A percentile compares a stretch with the other conserved stretches of the same genome.
These are phyloP conservation scores for Penicillium turbatum DNA, from an alignment of 495 filamentous ascomycete genomes.

Conservation along the genomic window DNA sequence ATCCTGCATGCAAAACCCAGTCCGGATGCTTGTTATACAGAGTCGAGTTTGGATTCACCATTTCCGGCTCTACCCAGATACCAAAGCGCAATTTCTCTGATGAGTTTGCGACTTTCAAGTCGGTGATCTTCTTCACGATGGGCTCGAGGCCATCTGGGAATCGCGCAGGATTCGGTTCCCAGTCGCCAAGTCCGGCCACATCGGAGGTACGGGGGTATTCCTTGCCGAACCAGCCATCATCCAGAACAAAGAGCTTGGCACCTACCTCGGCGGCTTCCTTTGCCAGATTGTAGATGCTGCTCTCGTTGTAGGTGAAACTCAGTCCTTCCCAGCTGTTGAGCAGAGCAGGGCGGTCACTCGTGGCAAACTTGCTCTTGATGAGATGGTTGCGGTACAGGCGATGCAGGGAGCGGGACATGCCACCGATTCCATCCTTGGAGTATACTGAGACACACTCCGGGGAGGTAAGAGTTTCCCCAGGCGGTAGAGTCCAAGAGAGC, in stretches of 20 bases:
- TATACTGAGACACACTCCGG: conserved; percentile 53
- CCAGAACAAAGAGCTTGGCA: conserved; percentile 50
- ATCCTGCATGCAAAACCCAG: conserved; percentile 50
- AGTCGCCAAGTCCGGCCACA: conserved; percentile 50
- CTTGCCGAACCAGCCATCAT: conserved; percentile 57
- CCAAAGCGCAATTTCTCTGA: conserved; percentile 47
- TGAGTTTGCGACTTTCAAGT: conserved; percentile 37
- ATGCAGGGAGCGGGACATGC: conserved; percentile 52
- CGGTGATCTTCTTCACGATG: conserved; percentile 41
- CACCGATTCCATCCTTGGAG: conserved; percentile 47
- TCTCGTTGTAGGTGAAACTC: conserved; percentile 44
- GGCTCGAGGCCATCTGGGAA: conserved; percentile 50
- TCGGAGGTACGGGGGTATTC: conserved; percentile 49
- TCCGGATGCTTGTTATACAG: conserved; percentile 52
- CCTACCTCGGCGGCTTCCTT: conserved; percentile 48
- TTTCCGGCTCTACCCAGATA: conserved; percentile 56
- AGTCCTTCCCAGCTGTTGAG: conserved; percentile 59
- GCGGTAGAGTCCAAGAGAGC: conserved; percentile 42
- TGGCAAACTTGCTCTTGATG: conserved; percentile 49
- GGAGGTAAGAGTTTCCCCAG: conserved; percentile 46
- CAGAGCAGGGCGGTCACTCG: conserved; percentile 43
- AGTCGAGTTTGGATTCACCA: conserved; percentile 53
- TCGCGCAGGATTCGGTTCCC: conserved; percentile 46
- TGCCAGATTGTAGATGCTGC: conserved; percentile 44
- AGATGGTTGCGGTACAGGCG: conserved; percentile 52